phyloP scores from a whole-genome alignment of 176 grass and related monocot genomes.

The Thalia dealbata region DNA sequence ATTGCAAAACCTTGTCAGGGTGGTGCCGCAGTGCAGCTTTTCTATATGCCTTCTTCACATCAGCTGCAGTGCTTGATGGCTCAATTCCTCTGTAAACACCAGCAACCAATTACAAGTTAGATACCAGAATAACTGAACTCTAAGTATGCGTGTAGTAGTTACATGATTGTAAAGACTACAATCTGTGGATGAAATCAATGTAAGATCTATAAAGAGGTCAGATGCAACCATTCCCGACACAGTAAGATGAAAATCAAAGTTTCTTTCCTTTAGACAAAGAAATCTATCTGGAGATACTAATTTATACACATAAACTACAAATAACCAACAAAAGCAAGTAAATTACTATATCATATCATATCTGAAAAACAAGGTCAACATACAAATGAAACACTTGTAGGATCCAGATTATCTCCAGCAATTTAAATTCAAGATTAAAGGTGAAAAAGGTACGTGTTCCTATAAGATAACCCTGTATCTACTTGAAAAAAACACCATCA shows the following conservation, averaged over 20 bases:
- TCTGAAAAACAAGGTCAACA: not conserved
- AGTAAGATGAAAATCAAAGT: not conserved
- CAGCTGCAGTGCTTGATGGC: slow-evolving; percentile 47
- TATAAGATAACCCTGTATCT: not conserved
- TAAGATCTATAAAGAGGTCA: not conserved
- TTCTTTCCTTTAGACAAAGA: not conserved
- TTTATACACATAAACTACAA: not conserved
- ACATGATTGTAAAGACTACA: not conserved
- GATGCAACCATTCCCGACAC: not conserved
- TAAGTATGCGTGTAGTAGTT: not conserved
- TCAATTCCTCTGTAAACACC: slow-evolving; percentile 59
- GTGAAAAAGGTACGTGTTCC: not conserved
- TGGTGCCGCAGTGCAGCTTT: slow-evolving; percentile 79
- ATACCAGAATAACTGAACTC: not conserved
- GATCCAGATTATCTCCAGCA: not conserved
- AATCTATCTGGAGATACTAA: not conserved
- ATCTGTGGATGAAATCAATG: not conserved
- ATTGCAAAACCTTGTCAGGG: slow-evolving; percentile 44
- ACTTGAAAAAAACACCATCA: not conserved
- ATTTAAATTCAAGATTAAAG: not conserved
- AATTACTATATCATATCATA: not conserved
- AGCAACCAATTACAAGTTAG: not conserved
- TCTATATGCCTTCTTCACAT: slow-evolving; percentile 76
- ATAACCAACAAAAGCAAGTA: not conserved
- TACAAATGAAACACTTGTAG: not conserved